These are phyloP conservation scores for Thraustochytrium striatum DNA, from an alignment of 352 stramenopile species.

Conservation along the genomic window DNA sequence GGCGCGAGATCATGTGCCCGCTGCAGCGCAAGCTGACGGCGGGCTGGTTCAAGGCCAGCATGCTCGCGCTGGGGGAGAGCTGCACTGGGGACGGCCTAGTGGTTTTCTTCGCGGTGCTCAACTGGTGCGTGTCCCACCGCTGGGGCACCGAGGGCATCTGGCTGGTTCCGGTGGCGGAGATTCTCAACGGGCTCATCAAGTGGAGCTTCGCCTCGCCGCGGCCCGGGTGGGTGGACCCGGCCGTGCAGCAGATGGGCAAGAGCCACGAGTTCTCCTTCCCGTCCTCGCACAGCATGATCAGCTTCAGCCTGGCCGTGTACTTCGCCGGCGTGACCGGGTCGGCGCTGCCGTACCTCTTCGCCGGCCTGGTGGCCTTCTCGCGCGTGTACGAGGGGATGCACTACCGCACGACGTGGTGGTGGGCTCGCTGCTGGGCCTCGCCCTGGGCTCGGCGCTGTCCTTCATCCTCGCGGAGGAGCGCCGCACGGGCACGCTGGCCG, in stretches of 20 bases:
- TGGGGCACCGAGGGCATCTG: conserved; percentile 28
- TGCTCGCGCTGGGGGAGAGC: conserved; percentile 1
- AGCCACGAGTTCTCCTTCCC: conserved; percentile 20
- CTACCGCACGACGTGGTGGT: not conserved
- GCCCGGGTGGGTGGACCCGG: conserved; percentile 3
- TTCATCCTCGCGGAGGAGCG: not conserved
- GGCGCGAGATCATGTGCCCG: too few species aligned
- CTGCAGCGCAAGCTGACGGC: not conserved
- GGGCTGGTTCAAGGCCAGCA: not conserved
- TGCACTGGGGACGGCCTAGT: conserved; percentile 30
- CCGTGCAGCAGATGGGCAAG: not conserved
- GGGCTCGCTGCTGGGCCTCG: not conserved
- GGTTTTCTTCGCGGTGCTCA: not conserved
- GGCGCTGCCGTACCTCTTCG: not conserved
- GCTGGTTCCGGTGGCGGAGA: conserved; percentile 11
- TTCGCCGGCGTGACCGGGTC: not conserved
- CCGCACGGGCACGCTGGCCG: not conserved
- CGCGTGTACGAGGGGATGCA: conserved; percentile 27
- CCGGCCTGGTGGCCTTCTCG: not conserved
- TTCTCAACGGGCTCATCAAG: conserved; percentile 32
- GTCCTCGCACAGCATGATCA: not conserved
- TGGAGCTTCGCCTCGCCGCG: conserved; percentile 1
- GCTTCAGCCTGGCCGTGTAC: conserved; percentile 24
- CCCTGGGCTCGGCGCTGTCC: too few species aligned
- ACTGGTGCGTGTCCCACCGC: conserved; percentile 15